Evolutionary conservation across 1,284 basidiomycete genomes (phyloP), one percentile per base, ranked within the genome.

Genomic region (Ceratobasidium sp.): DNA sequence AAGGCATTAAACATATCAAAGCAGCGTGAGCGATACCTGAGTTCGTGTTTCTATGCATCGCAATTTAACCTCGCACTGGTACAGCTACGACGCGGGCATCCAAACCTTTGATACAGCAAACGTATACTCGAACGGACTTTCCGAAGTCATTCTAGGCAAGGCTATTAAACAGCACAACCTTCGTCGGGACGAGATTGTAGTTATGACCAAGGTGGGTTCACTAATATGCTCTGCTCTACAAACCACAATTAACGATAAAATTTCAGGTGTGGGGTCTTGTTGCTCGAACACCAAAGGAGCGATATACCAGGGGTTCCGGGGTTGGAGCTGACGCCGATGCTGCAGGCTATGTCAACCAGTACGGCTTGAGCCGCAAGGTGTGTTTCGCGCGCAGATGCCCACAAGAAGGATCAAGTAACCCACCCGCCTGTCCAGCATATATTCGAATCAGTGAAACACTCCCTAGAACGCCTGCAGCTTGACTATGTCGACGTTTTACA

Each of bases 91-190:
- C 9, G 74, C 80, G 24, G 86, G 86, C 2, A 86, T 87, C 76
- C 82, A 85, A 79, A 86, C 85, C 0, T 87, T 86, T 74, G 86
- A 87, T 77, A 87, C 86, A 0, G 86, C 86, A 37, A 83, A 87
- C 76, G 79, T 78, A 0, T 64, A 75, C 31, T 56, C 64, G 41
- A 62, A 53, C 69, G 27, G 54, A 78, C 79, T 51, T n/a, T 74
- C 76, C 7, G 75, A 78, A 54, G 37, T 68, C 6, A 74, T 77
- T 49, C 74, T 80, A 3, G 79, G 79, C 24, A 80, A 80, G 64
- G 79, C 79, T 49, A 80, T 80, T 75, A 80, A 80, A 54, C 29
- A 65, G 51, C 59, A 69, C 22, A 68, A 71, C 11, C 73, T 77
- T 5, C 77, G 76, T 29, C 48, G 78, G 5, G 74, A 77, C 22